These are phyloP conservation scores for Geosmithia flava DNA, from an alignment of 2,329 filamentous ascomycete genomes.

Conservation along the genomic window DNA sequence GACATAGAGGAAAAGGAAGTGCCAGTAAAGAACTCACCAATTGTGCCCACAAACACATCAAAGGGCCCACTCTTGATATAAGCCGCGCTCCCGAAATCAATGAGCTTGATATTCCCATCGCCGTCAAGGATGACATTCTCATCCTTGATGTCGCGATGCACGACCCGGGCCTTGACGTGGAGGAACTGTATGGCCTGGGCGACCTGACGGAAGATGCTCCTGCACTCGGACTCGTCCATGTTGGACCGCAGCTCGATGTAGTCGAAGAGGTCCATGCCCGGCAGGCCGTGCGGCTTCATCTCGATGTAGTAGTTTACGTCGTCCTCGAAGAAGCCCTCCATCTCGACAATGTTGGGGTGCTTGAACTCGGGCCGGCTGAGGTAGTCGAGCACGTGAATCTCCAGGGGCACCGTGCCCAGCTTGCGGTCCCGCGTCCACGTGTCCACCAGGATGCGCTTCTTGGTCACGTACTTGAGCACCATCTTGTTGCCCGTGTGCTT, in stretches of 20 bases:
- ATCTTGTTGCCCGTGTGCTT: slow-evolving; percentile 73
- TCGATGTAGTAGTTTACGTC: slow-evolving; percentile 96
- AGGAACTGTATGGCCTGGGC: slow-evolving; percentile 82
- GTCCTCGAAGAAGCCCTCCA: slow-evolving; percentile 66
- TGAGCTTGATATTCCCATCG: slow-evolving; percentile 90
- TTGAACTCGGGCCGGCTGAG: slow-evolving; percentile 60
- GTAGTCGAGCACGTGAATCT: slow-evolving; percentile 95
- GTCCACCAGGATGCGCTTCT: slow-evolving; percentile 90
- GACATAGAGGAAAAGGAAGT: no score
- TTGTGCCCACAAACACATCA: slow-evolving; percentile 97
- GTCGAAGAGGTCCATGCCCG: slow-evolving; percentile 97
- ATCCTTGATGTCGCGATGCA: slow-evolving; percentile 97
- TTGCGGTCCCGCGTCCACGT: slow-evolving; percentile 94
- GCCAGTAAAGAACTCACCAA: slow-evolving; percentile 61
- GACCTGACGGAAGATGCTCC: slow-evolving; percentile 92
- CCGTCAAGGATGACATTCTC: slow-evolving; percentile 96
- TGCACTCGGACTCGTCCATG: slow-evolving; percentile 90
- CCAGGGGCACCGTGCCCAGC: slow-evolving; percentile 85
- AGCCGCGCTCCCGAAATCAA: slow-evolving; percentile 94
- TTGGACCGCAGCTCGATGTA: slow-evolving; percentile 94
- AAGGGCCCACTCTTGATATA: slow-evolving; percentile 98
- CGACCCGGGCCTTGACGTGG: slow-evolving; percentile 80
- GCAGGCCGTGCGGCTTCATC: slow-evolving; percentile 88
- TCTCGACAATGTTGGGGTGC: slow-evolving; percentile 60
- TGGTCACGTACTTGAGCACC: slow-evolving; percentile 96